Percentiles rank a stretch among this genome's conserved stretches.
phyloP scores from a whole-genome alignment of 1,139 yeast species.

The Debaryomycetaceae sp. region DNA sequence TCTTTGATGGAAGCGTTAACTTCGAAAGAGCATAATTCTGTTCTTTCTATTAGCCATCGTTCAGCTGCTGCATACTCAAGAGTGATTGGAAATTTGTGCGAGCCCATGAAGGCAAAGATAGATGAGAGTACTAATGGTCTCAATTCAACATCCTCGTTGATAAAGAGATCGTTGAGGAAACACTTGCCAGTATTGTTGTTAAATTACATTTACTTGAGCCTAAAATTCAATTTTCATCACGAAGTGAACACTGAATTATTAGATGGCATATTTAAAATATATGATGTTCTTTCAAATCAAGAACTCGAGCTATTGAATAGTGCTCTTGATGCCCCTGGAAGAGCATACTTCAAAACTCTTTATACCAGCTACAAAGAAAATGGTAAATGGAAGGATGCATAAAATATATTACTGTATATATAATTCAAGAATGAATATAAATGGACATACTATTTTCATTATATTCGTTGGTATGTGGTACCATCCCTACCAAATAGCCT shows the following conservation, averaged over 20 bases:
- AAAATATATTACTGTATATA: slow-evolving; percentile 7
- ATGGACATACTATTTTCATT: neutral
- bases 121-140: slow-evolving; percentile 30
- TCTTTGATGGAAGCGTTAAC: slow-evolving; percentile 48
- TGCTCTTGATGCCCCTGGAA: slow-evolving; percentile 69
- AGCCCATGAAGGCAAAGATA: slow-evolving; percentile 43
- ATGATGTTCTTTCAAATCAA: slow-evolving; percentile 64
- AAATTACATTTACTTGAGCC: slow-evolving; percentile 50
- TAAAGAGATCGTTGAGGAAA: slow-evolving; percentile 59
- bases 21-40: slow-evolving; percentile 14
- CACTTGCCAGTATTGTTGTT: slow-evolving; percentile 62
- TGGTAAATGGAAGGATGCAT: slow-evolving; percentile 80
- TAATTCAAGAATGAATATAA: slow-evolving; percentile 6
- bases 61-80: slow-evolving; percentile 54
- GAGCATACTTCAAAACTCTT: slow-evolving; percentile 62
- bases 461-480: slow-evolving; percentile 11
- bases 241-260: slow-evolving; percentile 49
- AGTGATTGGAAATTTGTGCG: slow-evolving; percentile 66
- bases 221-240: slow-evolving; percentile 48
- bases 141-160: slow-evolving; percentile 53
- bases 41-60: slow-evolving; percentile 5
- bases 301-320: slow-evolving; percentile 67
- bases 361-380: slow-evolving; percentile 70
- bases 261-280: slow-evolving; percentile 58
- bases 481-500: slow-evolving; percentile 31